Evolutionary conservation across 305 asterid species (phyloP), one percentile per base, ranked within the genome.

Genomic region (Plantago coronopus): DNA sequence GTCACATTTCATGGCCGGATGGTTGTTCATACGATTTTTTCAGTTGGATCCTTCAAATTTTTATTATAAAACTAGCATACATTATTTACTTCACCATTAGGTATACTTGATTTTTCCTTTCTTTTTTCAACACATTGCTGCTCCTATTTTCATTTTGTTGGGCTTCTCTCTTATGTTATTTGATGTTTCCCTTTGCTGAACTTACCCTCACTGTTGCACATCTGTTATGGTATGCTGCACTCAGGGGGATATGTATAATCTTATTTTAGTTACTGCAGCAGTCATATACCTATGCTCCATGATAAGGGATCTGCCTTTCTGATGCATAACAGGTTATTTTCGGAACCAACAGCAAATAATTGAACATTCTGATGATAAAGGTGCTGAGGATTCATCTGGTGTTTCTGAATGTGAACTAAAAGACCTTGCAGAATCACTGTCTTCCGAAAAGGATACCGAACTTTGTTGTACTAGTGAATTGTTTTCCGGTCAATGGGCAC

Each of bases 401-500:
- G 72, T 37, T 72, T 64, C 81, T 49, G 88, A 80, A 21, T 60
- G 76, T 67, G 62, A 70, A 48, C 51, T 29, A 12, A 69, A 61
- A 60, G 87, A 78, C 64, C 51, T 57, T 68, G 70, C 78, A 61
- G 95, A 89, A 63, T 66, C 81, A 62, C 68, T 68, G 66, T 65
- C 68, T 34, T 61, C 74, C 62, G 97, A 85, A 68, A 82, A 63
- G 75, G 95, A 86, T 69, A 66, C 23, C 64, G 51, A 69, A 53
- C 62, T 71, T 64, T 61, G 63, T 69, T 81, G 43, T 76, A 62
- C 76, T 61, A 60, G 68, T 67, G 93, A 66, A 69, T 70, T 67
- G 64, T 83, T 83, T 77, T 83, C 88, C 70, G 84, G 95, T 56
- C 79, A 69, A 48, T 94, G 96, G 97, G 81, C 88, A 59, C 86